Evolutionary conservation across 352 stramenopile genomes (phyloP), one percentile per base, ranked within the genome.

Genomic region (Globisporangium heterothallicum): DNA sequence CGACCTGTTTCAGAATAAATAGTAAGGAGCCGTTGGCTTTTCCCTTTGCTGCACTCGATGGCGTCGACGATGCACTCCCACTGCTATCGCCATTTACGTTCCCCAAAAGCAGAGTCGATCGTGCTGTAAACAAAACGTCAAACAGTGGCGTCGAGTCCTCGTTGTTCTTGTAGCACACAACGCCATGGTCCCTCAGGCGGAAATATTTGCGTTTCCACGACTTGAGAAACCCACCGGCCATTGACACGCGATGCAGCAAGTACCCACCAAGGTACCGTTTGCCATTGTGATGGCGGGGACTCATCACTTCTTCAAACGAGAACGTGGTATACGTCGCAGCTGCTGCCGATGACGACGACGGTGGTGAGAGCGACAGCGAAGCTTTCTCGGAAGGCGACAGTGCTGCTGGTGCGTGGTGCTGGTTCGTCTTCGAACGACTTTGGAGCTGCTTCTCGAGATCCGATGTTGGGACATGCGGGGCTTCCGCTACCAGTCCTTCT

Each of bases 171-270:
- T 78, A 89, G 50, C 81, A 87, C 42, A 89, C 48, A 13, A 89
- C 21, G 46, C 76, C 74, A 46, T 86, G 72, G 36, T 88, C 76
- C 13, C 72, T 62, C 36, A 89, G 59, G 2, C 81, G 67, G 58
- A 89, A 92, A 51, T 83, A 92, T 38, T 76, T 83, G 35, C 66
- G 69, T 61, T 84, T 81, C 70, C 79, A 88, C 25, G 61, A 66
- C 50, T 86, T 87, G 27, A 88, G 66, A 27, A 89, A 73, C 12
- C 80, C 78, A 14, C 59, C 73, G 12, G 72, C 72, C 55, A 80
- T 75, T 0, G 72, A 63, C 0, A 80, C 69, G 26, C 77, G 68
- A 18, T 86, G 81, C 27, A 72, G 66, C 22, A 92, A 46, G 36
- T 82, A 84, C 9, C 78, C 78, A 14, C 68, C 59, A 8, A 79